A percentile compares a stretch with the other conserved stretches of the same genome.
Conservation (phyloP, 2,329 filamentous ascomycete genomes). For the Aspergillus unguis region DNA sequence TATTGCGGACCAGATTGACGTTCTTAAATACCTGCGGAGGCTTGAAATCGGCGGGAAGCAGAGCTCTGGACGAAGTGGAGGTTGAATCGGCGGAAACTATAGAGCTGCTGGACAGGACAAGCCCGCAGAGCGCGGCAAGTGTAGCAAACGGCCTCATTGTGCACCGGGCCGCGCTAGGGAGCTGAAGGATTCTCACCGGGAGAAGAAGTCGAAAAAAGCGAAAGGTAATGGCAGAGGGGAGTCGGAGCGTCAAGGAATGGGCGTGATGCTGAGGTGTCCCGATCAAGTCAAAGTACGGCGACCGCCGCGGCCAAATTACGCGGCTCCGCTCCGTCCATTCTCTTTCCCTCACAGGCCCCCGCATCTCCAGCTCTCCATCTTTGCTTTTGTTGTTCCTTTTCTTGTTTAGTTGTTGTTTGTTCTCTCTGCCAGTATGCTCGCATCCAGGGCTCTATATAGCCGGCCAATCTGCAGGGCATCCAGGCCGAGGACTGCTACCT, state of each 20-base stretch:
- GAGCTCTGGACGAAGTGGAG: slow-evolving; percentile 30
- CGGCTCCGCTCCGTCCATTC: slow-evolving; percentile 14
- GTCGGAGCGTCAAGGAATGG: slow-evolving; percentile 15
- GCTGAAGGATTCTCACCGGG: slow-evolving; percentile 18
- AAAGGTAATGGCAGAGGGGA: slow-evolving; percentile 7
- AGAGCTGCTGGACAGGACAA: slow-evolving; percentile 34
- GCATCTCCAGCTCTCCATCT: neutral
- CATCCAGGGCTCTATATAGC: slow-evolving; percentile 22
- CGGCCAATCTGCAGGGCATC: slow-evolving; percentile 18
- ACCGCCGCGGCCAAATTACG: slow-evolving; percentile 36
- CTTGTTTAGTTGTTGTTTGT: neutral
- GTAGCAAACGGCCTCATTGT: slow-evolving; percentile 41
- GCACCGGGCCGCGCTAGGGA: slow-evolving; percentile 26
- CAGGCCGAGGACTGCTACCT: slow-evolving; percentile 5
- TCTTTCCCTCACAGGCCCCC: slow-evolving; percentile 8
- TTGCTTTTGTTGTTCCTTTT: neutral
- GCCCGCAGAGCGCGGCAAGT: slow-evolving; percentile 34
- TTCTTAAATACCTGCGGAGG: slow-evolving; percentile 93
- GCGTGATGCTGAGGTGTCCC: slow-evolving; percentile 40
- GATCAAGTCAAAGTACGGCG: slow-evolving; percentile 24
- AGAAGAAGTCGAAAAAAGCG: slow-evolving; percentile 11
- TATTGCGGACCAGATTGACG: slow-evolving; percentile 80
- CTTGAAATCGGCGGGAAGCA: slow-evolving; percentile 58
- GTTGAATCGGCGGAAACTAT: slow-evolving; percentile 33
- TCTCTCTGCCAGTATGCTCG: slow-evolving; percentile 15